Evolutionary conservation across 2,329 filamentous ascomycete species (phyloP).

Genomic region (Herpotrichia juniperi): DNA sequence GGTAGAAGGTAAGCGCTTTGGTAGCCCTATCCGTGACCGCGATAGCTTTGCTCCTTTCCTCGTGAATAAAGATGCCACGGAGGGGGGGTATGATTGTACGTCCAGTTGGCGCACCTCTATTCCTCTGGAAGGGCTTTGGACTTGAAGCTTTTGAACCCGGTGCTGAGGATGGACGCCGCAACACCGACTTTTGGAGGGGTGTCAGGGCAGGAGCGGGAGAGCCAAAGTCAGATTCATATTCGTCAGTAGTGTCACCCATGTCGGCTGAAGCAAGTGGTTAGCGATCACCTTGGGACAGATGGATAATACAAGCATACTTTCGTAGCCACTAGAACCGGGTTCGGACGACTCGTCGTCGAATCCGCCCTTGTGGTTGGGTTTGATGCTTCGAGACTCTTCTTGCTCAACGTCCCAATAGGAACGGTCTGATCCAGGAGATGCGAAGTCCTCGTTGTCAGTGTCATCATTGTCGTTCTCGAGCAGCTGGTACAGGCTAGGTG

Average conservation of each 20-base stretch:
- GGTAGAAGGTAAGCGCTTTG: slow-evolving; percentile 50
- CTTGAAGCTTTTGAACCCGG: slow-evolving; percentile 45
- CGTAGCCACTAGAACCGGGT: slow-evolving; percentile 60
- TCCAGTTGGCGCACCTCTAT: slow-evolving; percentile 23
- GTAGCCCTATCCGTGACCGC: slow-evolving; percentile 49
- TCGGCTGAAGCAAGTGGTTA: slow-evolving; percentile 59
- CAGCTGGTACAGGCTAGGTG: slow-evolving; percentile 73
- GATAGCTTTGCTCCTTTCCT: slow-evolving; percentile 45
- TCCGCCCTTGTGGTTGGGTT: slow-evolving; percentile 34
- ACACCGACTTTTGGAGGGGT: slow-evolving; percentile 50
- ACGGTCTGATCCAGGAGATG: slow-evolving; percentile 44
- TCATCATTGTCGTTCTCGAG: slow-evolving; percentile 63
- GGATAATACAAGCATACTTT: slow-evolving; percentile 56
- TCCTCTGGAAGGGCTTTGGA: slow-evolving; percentile 46
- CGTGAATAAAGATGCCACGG: slow-evolving; percentile 45
- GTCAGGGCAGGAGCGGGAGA: slow-evolving; percentile 54
- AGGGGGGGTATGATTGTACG: slow-evolving; percentile 34
- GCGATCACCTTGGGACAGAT: slow-evolving; percentile 38
- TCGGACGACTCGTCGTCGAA: slow-evolving; percentile 52
- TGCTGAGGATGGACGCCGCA: slow-evolving; percentile 57
- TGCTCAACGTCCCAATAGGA: slow-evolving; percentile 70
- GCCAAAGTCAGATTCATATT: slow-evolving; percentile 56
- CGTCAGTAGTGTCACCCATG: slow-evolving; percentile 66
- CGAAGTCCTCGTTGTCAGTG: slow-evolving; percentile 54
- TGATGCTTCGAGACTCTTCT: slow-evolving; percentile 49